phyloP scores from a whole-genome alignment of 176 grass and related monocot genomes.

The Aegilops speltoides region DNA sequence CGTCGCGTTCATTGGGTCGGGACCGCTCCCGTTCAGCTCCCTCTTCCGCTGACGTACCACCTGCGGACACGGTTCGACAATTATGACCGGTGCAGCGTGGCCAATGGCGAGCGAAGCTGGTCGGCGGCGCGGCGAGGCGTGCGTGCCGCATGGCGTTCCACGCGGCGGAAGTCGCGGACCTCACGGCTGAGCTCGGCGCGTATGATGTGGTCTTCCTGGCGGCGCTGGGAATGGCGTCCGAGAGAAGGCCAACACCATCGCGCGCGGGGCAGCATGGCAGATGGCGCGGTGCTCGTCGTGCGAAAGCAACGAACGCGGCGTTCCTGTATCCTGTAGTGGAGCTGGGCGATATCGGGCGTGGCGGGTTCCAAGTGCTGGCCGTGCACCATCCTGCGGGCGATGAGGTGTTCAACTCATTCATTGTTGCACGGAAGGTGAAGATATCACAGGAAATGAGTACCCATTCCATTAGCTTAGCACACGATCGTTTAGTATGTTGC shows the following conservation, averaged over 20 bases:
- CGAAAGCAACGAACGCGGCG: background rate
- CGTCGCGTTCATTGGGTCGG: background rate
- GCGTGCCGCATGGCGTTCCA: background rate
- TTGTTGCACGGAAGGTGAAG: background rate
- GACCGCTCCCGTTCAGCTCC: background rate
- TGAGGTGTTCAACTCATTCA: background rate
- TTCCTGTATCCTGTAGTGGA: background rate
- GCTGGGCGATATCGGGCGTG: background rate
- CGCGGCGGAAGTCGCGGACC: background rate
- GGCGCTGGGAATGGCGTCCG: background rate
- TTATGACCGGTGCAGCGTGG: background rate
- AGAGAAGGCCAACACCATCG: background rate
- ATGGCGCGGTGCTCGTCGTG: background rate
- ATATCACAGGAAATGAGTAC: background rate
- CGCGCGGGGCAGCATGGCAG: background rate
- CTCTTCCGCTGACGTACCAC: background rate
- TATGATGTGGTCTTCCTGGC: background rate
- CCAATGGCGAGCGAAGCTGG: background rate
- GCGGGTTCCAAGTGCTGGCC: background rate
- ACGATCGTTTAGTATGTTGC: too few species aligned
- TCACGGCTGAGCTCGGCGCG: background rate
- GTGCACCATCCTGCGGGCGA: background rate
- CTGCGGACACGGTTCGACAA: background rate
- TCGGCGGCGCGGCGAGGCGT: fast-evolving
- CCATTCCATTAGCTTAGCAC: too few species aligned